These are phyloP conservation scores for Colletotrichum cereale DNA, from an alignment of 2,329 filamentous ascomycete genomes.

Conservation along the genomic window DNA sequence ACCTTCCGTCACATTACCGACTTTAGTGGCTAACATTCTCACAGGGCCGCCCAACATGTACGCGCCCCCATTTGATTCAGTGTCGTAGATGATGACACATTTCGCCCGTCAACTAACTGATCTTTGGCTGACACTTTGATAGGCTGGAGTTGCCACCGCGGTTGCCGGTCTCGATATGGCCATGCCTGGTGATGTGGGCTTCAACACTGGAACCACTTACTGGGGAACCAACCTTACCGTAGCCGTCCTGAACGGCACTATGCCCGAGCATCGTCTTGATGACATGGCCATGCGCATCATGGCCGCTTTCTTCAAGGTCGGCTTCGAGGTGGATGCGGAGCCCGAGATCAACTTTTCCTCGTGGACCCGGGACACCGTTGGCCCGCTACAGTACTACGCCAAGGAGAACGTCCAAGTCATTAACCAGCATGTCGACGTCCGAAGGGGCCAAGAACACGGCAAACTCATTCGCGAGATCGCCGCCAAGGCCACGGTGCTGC, in stretches of 20 bases:
- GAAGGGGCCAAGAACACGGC: slow-evolving; percentile 71
- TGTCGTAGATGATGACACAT: background rate
- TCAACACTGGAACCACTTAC: slow-evolving; percentile 79
- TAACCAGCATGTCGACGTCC: slow-evolving; percentile 89
- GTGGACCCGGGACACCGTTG: slow-evolving; percentile 84
- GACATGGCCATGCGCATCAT: slow-evolving; percentile 92
- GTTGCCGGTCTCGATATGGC: slow-evolving; percentile 85
- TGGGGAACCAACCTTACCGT: slow-evolving; percentile 92
- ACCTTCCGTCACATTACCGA: background rate
- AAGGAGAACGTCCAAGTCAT: slow-evolving; percentile 74
- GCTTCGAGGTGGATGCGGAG: slow-evolving; percentile 61
- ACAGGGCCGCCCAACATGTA: slow-evolving; percentile 17
- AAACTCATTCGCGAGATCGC: slow-evolving; percentile 80
- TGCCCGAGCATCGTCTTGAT: slow-evolving; percentile 88
- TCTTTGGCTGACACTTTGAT: slow-evolving; percentile 58
- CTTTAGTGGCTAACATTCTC: background rate
- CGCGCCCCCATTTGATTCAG: background rate
- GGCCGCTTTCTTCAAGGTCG: slow-evolving; percentile 77
- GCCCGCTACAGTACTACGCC: slow-evolving; percentile 74
- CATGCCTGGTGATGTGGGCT: slow-evolving; percentile 88
- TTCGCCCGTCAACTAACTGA: no score
- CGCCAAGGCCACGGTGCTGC: slow-evolving; percentile 84
- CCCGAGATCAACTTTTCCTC: slow-evolving; percentile 84
- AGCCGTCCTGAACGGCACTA: slow-evolving; percentile 87
- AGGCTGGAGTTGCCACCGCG: slow-evolving; percentile 75